A percentile compares a stretch with the other conserved stretches of the same genome.
Conservation (phyloP, 306 rosid genomes). For the Cicer chorassanicum region DNA sequence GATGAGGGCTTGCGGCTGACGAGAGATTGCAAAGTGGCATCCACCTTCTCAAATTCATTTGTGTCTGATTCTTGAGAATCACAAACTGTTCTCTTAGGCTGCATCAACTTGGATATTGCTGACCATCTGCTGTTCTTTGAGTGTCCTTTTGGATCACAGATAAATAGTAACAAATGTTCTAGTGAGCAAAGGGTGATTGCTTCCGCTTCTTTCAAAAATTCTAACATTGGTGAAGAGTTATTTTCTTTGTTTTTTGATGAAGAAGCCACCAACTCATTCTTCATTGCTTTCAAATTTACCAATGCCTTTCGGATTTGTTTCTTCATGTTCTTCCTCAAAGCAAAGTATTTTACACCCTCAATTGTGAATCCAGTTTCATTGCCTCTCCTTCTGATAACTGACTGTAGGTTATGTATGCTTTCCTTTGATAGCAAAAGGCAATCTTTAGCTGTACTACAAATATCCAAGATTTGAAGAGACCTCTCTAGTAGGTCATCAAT, state of each 20-base stretch:
- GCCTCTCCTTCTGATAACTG: slow-evolving; percentile 37
- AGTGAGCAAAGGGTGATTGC: slow-evolving; percentile 34
- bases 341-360: slow-evolving; percentile 40
- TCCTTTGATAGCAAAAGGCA: slow-evolving; percentile 45
- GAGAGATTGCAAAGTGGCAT: slow-evolving; percentile 39
- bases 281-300: slow-evolving; percentile 40
- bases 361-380: slow-evolving; percentile 25
- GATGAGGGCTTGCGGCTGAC: slow-evolving; percentile 30
- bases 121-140: slow-evolving; percentile 43
- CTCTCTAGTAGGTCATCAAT: slow-evolving; percentile 43
- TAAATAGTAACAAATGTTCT: slow-evolving; percentile 38
- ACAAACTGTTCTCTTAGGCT: slow-evolving; percentile 41
- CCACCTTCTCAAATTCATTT: slow-evolving; percentile 43
- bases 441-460: slow-evolving; percentile 26
- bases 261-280: slow-evolving; percentile 24
- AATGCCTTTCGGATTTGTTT: slow-evolving; percentile 41
- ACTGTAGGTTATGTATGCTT: slow-evolving; percentile 39
- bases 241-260: neutral
- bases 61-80: slow-evolving; percentile 28
- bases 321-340: slow-evolving; percentile 35
- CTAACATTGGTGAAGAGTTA: neutral
- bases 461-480: slow-evolving; percentile 45
- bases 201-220: slow-evolving; percentile 40
- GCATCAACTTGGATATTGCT: slow-evolving; percentile 42
- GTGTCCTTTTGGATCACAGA: slow-evolving; percentile 34